Evolutionary conservation across 768 basidiomycete genomes (phyloP).

Genomic region (Flagelloscypha sp.): DNA sequence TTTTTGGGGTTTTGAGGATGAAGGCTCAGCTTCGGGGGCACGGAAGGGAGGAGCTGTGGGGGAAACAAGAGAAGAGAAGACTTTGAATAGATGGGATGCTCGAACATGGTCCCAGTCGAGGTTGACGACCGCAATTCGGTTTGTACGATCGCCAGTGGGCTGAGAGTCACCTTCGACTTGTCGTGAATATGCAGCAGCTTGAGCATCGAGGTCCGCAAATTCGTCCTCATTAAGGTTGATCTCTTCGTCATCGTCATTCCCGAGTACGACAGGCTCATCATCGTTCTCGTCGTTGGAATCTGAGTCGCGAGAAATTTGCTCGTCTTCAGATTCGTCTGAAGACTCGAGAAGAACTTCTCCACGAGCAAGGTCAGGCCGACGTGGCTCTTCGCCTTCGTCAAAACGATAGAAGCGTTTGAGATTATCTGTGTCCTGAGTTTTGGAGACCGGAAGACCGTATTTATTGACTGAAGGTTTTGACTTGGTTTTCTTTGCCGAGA

Average conservation of each 20-base stretch:
- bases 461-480: constrained; percentile 57
- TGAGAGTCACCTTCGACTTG: constrained; percentile 35
- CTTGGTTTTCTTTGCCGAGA: constrained; percentile 38
- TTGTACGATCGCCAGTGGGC: constrained; percentile 41
- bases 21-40: too few relatives aligned
- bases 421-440: constrained; percentile 65
- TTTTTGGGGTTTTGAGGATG: constrained; percentile 13
- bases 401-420: constrained; percentile 77
- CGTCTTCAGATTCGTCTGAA: constrained; percentile 64
- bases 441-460: constrained; percentile 70
- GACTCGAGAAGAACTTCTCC: constrained; percentile 85
- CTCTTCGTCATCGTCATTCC: constrained; percentile 38
- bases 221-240: constrained; percentile 77
- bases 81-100: constrained; percentile 83
- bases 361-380: constrained; percentile 73
- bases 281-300: constrained; percentile 39
- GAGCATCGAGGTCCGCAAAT: constrained; percentile 64
- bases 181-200: constrained; percentile 54
- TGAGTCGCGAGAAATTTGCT: constrained; percentile 16
- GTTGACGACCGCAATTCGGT: constrained; percentile 83
- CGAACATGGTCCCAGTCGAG: constrained; percentile 97
- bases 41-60: constrained; percentile 38
- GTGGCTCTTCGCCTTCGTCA: constrained; percentile 33
- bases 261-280: constrained; percentile 34
- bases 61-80: constrained; percentile 82